Base-by-base conservation (phyloP, 2,329 filamentous ascomycete species). In the Fusarium incarnatum region DNA sequence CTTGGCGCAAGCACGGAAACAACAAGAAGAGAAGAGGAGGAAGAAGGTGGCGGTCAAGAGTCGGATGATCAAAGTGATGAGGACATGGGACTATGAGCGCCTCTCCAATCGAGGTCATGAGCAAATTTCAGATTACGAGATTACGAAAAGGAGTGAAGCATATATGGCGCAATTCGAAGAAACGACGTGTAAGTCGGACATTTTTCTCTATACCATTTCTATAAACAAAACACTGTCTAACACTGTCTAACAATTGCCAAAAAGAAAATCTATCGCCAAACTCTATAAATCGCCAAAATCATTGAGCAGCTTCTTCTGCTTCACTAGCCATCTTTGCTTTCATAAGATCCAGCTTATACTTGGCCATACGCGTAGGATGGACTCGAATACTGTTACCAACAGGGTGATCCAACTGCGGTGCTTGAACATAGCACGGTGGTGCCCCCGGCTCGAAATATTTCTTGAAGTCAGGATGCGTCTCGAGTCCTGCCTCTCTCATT, bases 1-100 rank as follows among this genome's bases (percentile, higher is more conserved):
- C 88, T 98, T 54, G 94, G 94, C 12, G 89, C 91, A 4, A 94
- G 92, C 41, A 89, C 90, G 56, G 95, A 98, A 83, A 88, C 91
- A 68, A 88, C 89, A 48, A 86, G 93, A 67, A 85, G 91, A 68
- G 94, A 97, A 75, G 88, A 92, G 70, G 92, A 96, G 76, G 92
- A 93, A 73, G 88, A 89, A 72, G 83, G 83, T 9, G 87, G 86
- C 22, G 88, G 85, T 30, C 86, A 84, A 20, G 88, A 88, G 66
- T 88, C 88, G 37, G 89, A 91, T 70, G 88, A 91, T 52, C 82
- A 82, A 55, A 86, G 82, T 49, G 85, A 87, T 66, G 84, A 86
- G 55, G 85, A 86, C 34, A 87, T 87, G 85, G 82, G 79, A n/a
- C 70, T 81, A 37, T 81, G 72, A 79, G n/a, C 22, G 23, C 20